Conservation (phyloP, 2,329 filamentous ascomycete genomes). For the Metarhizium brunneum region DNA sequence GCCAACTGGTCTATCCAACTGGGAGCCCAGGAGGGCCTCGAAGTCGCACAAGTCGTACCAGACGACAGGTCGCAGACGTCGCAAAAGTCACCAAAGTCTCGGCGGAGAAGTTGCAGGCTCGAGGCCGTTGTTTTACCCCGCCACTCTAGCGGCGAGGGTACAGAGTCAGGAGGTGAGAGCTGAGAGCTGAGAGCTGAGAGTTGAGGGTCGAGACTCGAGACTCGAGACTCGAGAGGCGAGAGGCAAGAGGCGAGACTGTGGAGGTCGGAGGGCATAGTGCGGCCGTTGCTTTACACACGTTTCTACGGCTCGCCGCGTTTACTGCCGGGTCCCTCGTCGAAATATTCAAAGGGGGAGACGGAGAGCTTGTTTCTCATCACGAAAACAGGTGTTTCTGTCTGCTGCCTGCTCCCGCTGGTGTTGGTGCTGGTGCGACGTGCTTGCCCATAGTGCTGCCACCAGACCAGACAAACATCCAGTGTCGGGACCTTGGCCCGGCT, state of each 20-base stretch:
- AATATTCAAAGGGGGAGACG: neutral
- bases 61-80: neutral
- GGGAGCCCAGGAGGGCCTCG: neutral
- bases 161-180: neutral
- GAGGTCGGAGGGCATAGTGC: neutral
- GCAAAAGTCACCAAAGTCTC: neutral
- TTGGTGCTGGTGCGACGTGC: neutral
- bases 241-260: neutral
- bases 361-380: neutral
- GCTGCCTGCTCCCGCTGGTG: neutral
- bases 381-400: neutral
- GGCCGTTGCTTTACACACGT: neutral
- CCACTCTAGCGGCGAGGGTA: neutral
- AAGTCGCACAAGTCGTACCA: neutral
- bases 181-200: neutral
- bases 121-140: neutral
- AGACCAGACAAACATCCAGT: too few relatives aligned
- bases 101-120: too few relatives aligned
- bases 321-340: neutral
- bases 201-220: neutral
- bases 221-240: neutral
- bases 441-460: neutral
- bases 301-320: neutral
- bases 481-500: too few relatives aligned
- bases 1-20: neutral